phyloP scores from a whole-genome alignment of 75 land plant species.

The Cunninghamia lanceolata region DNA sequence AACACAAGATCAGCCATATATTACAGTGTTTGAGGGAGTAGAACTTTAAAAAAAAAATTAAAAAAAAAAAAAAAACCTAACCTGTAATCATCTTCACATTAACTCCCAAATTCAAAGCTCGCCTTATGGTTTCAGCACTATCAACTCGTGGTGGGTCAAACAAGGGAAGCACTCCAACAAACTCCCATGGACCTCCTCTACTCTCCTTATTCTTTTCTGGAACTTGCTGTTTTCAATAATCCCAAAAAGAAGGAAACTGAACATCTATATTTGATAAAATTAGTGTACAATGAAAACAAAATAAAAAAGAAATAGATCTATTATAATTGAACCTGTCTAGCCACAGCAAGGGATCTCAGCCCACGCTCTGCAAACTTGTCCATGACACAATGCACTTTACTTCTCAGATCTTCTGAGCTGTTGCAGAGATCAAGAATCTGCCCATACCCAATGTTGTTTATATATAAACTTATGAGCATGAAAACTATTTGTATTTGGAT shows the following conservation, averaged over 20 bases:
- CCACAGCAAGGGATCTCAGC: slow-evolving; percentile 64
- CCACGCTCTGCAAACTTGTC: slow-evolving; percentile 72
- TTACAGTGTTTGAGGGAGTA: too few relatives aligned
- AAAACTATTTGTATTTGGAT: not conserved
- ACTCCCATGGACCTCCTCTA: slow-evolving; percentile 61
- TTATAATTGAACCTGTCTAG: slow-evolving; percentile 38
- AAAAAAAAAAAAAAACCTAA: not conserved
- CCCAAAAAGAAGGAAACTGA: too few relatives aligned
- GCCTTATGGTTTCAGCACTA: slow-evolving; percentile 75
- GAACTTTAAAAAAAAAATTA: too few relatives aligned
- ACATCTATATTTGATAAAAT: too few relatives aligned
- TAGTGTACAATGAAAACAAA: too few relatives aligned
- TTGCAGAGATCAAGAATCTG: slow-evolving; percentile 71
- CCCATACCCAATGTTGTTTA: not conserved
- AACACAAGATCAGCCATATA: too few relatives aligned
- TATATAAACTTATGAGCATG: not conserved
- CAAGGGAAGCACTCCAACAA: slow-evolving; percentile 68
- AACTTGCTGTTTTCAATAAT: slow-evolving; percentile 24
- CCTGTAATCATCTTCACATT: slow-evolving; percentile 92
- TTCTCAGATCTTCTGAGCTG: slow-evolving; percentile 28
- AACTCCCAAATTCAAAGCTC: slow-evolving; percentile 68
- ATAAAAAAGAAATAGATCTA: not conserved
- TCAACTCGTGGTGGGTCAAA: slow-evolving; percentile 87
- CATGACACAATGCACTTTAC: slow-evolving; percentile 45
- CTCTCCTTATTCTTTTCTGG: slow-evolving; percentile 63